Percentiles rank a stretch among this genome's conserved stretches.
These are phyloP conservation scores for Aciculoconidium aculeatum DNA, from an alignment of 805 yeast species.

Conservation along the genomic window DNA sequence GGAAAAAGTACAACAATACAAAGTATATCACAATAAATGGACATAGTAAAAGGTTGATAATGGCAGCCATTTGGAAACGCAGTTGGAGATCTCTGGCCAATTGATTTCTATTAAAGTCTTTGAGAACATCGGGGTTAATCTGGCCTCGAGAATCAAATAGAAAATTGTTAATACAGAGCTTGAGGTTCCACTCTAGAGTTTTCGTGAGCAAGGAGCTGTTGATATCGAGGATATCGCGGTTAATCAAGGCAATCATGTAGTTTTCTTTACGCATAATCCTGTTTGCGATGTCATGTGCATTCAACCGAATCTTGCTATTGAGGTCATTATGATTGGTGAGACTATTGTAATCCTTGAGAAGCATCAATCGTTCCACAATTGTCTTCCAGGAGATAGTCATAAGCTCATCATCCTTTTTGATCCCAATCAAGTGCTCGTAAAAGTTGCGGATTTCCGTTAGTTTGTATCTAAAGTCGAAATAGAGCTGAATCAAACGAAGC, in stretches of 20 bases:
- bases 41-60: slow-evolving; percentile 72
- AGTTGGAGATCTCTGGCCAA: slow-evolving; percentile 66
- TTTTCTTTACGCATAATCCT: slow-evolving; percentile 94
- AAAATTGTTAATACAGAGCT: slow-evolving; percentile 80
- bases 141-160: slow-evolving; percentile 83
- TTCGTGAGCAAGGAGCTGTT: slow-evolving; percentile 53
- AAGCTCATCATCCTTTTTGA: slow-evolving; percentile 68
- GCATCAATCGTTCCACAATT: slow-evolving; percentile 70
- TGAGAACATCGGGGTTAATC: slow-evolving; percentile 62
- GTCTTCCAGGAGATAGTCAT: slow-evolving; percentile 93
- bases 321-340: slow-evolving; percentile 43
- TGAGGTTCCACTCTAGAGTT: slow-evolving; percentile 91
- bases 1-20: slow-evolving; percentile 75
- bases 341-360: slow-evolving; percentile 75
- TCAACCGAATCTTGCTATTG: slow-evolving; percentile 67
- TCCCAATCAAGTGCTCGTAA: slow-evolving; percentile 62
- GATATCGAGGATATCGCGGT: slow-evolving; percentile 61
- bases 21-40: slow-evolving; percentile 86
- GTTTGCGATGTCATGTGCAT: slow-evolving; percentile 93
- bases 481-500: slow-evolving; percentile 49
- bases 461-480: slow-evolving; percentile 54
- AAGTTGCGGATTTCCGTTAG: slow-evolving; percentile 72
- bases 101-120: slow-evolving; percentile 61
- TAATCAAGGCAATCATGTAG: slow-evolving; percentile 84
- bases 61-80: slow-evolving; percentile 82